Conservation (phyloP, 257 asterid genomes). For the Verbascum thapsus region DNA sequence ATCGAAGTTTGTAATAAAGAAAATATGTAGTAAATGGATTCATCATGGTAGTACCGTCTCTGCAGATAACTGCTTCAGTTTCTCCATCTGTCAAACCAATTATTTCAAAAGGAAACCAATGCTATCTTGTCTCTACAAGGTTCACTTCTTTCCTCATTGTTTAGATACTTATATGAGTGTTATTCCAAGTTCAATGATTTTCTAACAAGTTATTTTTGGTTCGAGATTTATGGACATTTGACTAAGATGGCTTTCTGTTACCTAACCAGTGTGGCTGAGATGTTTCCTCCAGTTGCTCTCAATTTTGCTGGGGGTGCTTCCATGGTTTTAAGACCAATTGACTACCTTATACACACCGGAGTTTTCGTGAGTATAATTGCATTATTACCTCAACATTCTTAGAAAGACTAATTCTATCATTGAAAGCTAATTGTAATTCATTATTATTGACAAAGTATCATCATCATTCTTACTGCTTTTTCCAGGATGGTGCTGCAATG, state of each 20-base stretch:
- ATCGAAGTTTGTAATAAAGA: neutral
- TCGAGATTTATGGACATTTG: conserved; percentile 22
- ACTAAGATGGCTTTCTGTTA: conserved; percentile 23
- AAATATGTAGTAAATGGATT: too few relatives aligned
- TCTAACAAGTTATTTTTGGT: conserved; percentile 7
- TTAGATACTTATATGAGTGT: neutral
- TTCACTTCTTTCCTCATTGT: conserved; percentile 26
- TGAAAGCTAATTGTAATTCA: neutral
- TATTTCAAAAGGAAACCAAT: conserved; percentile 56
- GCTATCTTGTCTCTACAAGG: conserved; percentile 68
- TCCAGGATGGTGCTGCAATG: conserved; percentile 73
- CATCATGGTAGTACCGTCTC: neutral
- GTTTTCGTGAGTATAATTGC: conserved; percentile 54
- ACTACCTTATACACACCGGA: conserved; percentile 71
- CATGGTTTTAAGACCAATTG: conserved; percentile 64
- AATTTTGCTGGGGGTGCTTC: conserved; percentile 81
- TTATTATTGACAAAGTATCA: neutral
- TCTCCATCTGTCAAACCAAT: conserved; percentile 55
- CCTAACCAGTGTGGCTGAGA: conserved; percentile 57
- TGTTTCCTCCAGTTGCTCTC: conserved; percentile 70
- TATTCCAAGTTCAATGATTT: neutral
- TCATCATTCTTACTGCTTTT: conserved; percentile 10
- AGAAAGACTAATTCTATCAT: conserved; percentile 10
- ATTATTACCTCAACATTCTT: conserved; percentile 14
- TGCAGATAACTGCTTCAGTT: conserved; percentile 72